Evolutionary conservation across 2,329 filamentous ascomycete species (phyloP).

Genomic region (Sphaerostilbella broomeana): DNA sequence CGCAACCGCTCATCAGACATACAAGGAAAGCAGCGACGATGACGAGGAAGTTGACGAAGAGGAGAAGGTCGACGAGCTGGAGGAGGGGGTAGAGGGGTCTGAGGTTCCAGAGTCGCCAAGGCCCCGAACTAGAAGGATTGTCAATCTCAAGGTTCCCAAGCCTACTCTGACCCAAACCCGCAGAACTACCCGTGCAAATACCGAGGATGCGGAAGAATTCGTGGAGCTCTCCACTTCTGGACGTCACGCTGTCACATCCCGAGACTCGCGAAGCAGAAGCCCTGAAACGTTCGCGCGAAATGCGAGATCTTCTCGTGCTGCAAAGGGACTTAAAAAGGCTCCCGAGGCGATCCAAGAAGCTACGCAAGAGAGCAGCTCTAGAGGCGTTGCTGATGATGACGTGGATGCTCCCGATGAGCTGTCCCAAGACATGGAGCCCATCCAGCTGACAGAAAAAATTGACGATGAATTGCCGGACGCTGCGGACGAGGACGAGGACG

Average conservation of each 20-base stretch:
- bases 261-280: constrained; percentile 48
- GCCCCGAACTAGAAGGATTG: constrained; percentile 32
- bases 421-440: constrained; percentile 25
- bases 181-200: constrained; percentile 46
- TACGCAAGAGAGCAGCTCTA: constrained; percentile 44
- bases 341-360: constrained; percentile 46
- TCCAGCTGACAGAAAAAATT: constrained; percentile 24
- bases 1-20: constrained; percentile 39
- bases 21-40: constrained; percentile 40
- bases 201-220: constrained; percentile 49
- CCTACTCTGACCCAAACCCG: constrained; percentile 28
- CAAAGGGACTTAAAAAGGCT: constrained; percentile 44
- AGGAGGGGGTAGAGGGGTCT: constrained; percentile 27
- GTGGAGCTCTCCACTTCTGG: constrained; percentile 56
- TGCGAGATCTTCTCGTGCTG: constrained; percentile 41
- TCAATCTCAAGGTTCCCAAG: constrained; percentile 39
- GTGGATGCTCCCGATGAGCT: constrained; percentile 33
- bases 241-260: constrained; percentile 45
- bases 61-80: constrained; percentile 16
- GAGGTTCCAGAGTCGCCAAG: constrained; percentile 21
- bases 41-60: constrained; percentile 24
- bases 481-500: constrained; percentile 16
- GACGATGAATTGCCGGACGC: constrained; percentile 26
- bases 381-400: constrained; percentile 25
- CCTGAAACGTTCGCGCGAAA: constrained; percentile 43